These are phyloP conservation scores for Suillus cothurnatus DNA, from an alignment of 768 basidiomycete genomes.

Conservation along the genomic window DNA sequence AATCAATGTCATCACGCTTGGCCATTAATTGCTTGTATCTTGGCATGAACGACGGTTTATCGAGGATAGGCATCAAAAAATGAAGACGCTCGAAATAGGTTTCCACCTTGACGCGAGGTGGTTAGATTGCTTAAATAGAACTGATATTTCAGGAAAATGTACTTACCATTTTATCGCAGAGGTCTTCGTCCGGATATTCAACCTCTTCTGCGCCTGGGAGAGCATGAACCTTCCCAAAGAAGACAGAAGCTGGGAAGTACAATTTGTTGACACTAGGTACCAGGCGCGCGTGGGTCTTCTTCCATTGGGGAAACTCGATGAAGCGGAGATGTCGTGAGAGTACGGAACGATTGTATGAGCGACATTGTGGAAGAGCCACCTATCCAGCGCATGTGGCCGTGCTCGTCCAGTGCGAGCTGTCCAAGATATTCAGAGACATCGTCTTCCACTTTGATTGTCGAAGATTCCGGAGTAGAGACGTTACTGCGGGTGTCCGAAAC, in stretches of 20 bases:
- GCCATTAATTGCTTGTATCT: conserved; percentile 78
- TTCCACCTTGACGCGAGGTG: conserved; percentile 57
- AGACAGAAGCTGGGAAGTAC: conserved; percentile 86
- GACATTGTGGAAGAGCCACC: conserved; percentile 93
- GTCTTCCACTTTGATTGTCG: conserved; percentile 48
- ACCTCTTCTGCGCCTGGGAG: conserved; percentile 85
- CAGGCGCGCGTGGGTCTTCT: conserved; percentile 77
- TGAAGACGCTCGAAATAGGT: conserved; percentile 88
- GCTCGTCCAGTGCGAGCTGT: conserved; percentile 85
- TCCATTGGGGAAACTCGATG: conserved; percentile 84
- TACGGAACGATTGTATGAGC: conserved; percentile 84
- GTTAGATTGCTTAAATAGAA: conserved; percentile 26
- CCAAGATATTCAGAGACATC: conserved; percentile 86
- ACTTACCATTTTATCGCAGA: conserved; percentile 84
- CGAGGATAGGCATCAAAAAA: conserved; percentile 85
- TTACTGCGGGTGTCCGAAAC: conserved; percentile 36
- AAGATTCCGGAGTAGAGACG: conserved; percentile 35
- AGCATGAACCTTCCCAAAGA: conserved; percentile 83
- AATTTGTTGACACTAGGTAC: conserved; percentile 81
- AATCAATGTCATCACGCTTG: conserved; percentile 51
- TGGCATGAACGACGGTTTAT: conserved; percentile 80
- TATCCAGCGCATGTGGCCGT: conserved; percentile 91
- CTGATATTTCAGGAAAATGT: conserved; percentile 16
- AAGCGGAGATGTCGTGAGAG: conserved; percentile 70
- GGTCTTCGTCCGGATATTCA: conserved; percentile 81